These are phyloP conservation scores for Barnettozyma populi DNA, from an alignment of 805 yeast species.

Conservation along the genomic window DNA sequence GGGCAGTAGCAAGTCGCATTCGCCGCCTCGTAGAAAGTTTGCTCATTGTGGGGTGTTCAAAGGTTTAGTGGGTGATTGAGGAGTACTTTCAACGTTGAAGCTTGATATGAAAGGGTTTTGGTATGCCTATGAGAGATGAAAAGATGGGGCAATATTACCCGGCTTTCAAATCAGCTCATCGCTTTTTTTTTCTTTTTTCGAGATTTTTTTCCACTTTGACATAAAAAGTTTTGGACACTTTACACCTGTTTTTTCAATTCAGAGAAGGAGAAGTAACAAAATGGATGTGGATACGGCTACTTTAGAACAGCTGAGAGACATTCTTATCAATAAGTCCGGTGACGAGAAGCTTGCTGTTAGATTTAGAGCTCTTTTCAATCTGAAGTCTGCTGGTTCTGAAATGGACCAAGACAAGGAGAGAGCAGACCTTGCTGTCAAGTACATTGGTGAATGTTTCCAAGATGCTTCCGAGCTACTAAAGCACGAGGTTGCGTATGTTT, in stretches of 20 bases:
- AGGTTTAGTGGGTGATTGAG: no score
- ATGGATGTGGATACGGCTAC: slow-evolving; percentile 33
- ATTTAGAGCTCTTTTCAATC: slow-evolving; percentile 89
- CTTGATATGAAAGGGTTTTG: no score
- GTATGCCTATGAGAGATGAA: no score
- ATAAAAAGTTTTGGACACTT: background rate
- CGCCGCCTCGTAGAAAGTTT: background rate
- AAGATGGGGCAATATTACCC: background rate
- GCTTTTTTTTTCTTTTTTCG: background rate
- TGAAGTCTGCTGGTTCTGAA: slow-evolving; percentile 82
- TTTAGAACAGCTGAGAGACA: slow-evolving; percentile 68
- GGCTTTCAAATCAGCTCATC: background rate
- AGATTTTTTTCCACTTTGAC: background rate
- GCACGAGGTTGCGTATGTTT: slow-evolving; percentile 95
- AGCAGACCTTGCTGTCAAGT: slow-evolving; percentile 67
- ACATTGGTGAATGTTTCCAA: slow-evolving; percentile 85
- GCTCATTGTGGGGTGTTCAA: background rate
- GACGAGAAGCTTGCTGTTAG: slow-evolving; percentile 73
- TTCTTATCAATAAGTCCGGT: slow-evolving; percentile 61
- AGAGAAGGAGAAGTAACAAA: background rate
- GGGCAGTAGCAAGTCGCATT: background rate
- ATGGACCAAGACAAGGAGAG: slow-evolving; percentile 42
- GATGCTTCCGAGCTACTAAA: slow-evolving; percentile 77
- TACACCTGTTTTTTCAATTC: background rate
- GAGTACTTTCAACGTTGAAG: background rate